Conservation (phyloP, 257 asterid genomes). For the Handroanthus guayacan region DNA sequence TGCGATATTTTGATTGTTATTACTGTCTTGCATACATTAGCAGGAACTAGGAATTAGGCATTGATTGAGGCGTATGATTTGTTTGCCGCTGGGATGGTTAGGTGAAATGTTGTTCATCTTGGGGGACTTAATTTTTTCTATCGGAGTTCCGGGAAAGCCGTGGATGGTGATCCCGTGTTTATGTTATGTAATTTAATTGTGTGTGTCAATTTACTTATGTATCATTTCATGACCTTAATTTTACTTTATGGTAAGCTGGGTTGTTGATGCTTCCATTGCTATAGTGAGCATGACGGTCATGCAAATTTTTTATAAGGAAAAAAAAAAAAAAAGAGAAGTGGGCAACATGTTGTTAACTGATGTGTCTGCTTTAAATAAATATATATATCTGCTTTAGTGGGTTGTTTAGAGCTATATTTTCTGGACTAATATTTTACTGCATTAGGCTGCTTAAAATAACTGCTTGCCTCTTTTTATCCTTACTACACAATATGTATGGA, state of each 20-base stretch:
- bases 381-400: background rate
- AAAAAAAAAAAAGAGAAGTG: background rate
- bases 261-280: background rate
- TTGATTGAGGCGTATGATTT: background rate
- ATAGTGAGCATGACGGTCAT: background rate
- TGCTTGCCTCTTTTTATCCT: background rate
- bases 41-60: background rate
- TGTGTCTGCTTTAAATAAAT: background rate
- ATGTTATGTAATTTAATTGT: background rate
- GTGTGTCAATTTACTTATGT: background rate
- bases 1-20: background rate
- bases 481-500: background rate
- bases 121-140: background rate
- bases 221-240: background rate
- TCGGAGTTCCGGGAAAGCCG: background rate
- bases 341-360: background rate
- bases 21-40: slow-evolving; percentile 1
- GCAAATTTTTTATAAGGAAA: background rate
- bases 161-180: slow-evolving; percentile 10
- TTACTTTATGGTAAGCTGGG: background rate
- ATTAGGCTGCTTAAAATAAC: background rate
- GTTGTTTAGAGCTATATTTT: background rate
- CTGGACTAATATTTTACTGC: background rate
- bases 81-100: slow-evolving; percentile 9
- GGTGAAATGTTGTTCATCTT: background rate